A percentile compares a stretch with the other conserved stretches of the same genome.
Evolutionary conservation across 306 rosid genomes (phyloP).

Genomic region (Castanea crenata): DNA sequence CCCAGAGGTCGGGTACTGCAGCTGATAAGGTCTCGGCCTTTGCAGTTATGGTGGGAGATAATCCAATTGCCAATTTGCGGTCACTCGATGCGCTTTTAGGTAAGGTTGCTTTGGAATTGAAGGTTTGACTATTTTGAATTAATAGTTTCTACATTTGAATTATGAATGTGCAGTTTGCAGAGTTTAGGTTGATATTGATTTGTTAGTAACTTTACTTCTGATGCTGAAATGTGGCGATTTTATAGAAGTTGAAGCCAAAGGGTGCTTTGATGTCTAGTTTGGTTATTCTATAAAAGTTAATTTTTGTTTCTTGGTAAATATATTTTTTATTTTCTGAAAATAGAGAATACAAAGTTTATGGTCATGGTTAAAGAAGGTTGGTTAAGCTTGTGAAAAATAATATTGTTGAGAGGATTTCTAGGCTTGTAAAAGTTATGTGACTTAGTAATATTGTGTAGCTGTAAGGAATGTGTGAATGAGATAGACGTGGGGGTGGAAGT

Average conservation of each 20-base stretch:
- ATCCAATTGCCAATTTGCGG: constrained; percentile 79
- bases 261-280: neutral
- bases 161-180: constrained; percentile 3
- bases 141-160: neutral
- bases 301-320: neutral
- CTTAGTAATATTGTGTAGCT: neutral
- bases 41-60: constrained; percentile 82
- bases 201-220: neutral
- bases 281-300: neutral
- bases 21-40: constrained; percentile 91
- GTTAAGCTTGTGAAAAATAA: neutral
- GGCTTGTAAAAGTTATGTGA: neutral
- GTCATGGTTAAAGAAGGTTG: neutral
- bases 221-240: neutral
- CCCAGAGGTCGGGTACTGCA: constrained; percentile 95
- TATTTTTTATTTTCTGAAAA: no score
- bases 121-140: neutral
- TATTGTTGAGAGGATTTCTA: neutral
- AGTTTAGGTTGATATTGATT: constrained; percentile 10
- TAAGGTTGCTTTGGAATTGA: constrained; percentile 22
- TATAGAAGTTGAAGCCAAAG: neutral
- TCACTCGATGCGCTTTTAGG: constrained; percentile 88
- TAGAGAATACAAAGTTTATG: neutral
- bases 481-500: neutral
- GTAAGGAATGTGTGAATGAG: neutral